A percentile compares a stretch with the other conserved stretches of the same genome.
These are phyloP conservation scores for Tolypocladium cylindrosporum DNA, from an alignment of 2,329 filamentous ascomycete genomes.

Conservation along the genomic window DNA sequence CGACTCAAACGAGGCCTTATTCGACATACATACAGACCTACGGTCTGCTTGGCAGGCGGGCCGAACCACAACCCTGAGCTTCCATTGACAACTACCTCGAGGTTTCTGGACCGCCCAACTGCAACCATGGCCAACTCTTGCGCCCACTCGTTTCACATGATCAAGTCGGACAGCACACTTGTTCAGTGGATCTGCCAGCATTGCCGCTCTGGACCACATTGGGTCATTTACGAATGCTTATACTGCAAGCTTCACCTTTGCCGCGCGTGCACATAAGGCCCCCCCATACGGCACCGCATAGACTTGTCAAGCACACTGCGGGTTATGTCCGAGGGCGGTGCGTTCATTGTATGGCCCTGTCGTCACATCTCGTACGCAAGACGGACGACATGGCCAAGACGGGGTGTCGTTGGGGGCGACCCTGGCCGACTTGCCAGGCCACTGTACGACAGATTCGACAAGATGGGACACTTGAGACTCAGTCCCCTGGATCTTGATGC, in stretches of 20 bases:
- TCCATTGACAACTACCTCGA: not conserved
- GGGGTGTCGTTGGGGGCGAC: not conserved
- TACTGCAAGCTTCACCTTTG: constrained; percentile 61
- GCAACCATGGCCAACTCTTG: constrained; percentile 43
- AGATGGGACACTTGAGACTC: not conserved
- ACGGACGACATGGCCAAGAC: not conserved
- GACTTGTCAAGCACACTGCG: not conserved
- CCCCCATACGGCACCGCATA: not conserved
- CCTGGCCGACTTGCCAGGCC: not conserved
- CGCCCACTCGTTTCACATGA: constrained; percentile 52
- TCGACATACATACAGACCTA: too few relatives aligned
- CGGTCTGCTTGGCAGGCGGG: too few relatives aligned
- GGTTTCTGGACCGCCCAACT: not conserved
- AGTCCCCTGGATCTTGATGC: not conserved
- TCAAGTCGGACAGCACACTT: constrained; percentile 57
- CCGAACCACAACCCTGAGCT: not conserved
- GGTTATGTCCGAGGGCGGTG: not conserved
- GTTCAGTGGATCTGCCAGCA: constrained; percentile 57
- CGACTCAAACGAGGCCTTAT: not conserved
- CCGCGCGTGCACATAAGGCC: constrained; percentile 40
- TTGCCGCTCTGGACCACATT: constrained; percentile 55
- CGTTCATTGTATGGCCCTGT: not conserved
- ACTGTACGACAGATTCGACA: not conserved
- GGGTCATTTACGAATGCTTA: constrained; percentile 59
- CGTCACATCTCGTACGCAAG: not conserved